phyloP scores from a whole-genome alignment of 2,329 filamentous ascomycete species.

The Fusarium multiceps region DNA sequence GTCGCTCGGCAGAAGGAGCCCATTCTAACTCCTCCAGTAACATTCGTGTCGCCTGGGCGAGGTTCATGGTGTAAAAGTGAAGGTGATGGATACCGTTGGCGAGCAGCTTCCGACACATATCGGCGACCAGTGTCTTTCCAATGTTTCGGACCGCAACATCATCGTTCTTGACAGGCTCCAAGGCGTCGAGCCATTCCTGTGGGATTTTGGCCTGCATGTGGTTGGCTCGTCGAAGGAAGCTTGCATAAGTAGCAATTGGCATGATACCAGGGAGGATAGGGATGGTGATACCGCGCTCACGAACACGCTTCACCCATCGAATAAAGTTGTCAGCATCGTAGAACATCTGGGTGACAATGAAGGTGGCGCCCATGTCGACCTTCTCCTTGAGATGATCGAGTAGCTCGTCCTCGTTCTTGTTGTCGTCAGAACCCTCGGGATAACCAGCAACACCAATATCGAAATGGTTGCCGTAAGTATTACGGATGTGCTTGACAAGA shows the following conservation, averaged over 20 bases:
- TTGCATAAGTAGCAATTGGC: conserved; percentile 91
- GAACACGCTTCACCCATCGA: conserved; percentile 87
- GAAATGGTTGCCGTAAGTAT: conserved; percentile 79
- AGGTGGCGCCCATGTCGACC: conserved; percentile 90
- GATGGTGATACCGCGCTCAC: conserved; percentile 83
- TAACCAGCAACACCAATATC: conserved; percentile 98
- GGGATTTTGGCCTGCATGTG: conserved; percentile 92
- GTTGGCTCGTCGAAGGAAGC: conserved; percentile 88
- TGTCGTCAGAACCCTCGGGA: conserved; percentile 94
- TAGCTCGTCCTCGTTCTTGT: conserved; percentile 84
- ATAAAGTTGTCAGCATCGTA: conserved; percentile 98
- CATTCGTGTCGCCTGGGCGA: conserved; percentile 93
- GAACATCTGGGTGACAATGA: conserved; percentile 99
- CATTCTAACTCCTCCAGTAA: conserved; percentile 90
- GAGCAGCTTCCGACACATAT: conserved; percentile 89
- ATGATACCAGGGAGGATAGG: conserved; percentile 90
- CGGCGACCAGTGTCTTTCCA: conserved; percentile 85
- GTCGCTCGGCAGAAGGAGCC: conserved; percentile 79
- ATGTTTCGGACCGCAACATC: conserved; percentile 91
- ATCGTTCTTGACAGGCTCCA: conserved; percentile 97
- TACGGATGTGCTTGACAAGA: conserved; percentile 84
- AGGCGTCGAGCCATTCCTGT: conserved; percentile 78
- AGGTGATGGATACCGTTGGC: conserved; percentile 85
- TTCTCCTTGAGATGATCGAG: conserved; percentile 97
- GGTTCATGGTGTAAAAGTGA: conserved; percentile 99